Percentiles rank a stretch among this genome's conserved stretches.
These are phyloP conservation scores for Lepraria neglecta DNA, from an alignment of 495 filamentous ascomycete genomes.

Conservation along the genomic window DNA sequence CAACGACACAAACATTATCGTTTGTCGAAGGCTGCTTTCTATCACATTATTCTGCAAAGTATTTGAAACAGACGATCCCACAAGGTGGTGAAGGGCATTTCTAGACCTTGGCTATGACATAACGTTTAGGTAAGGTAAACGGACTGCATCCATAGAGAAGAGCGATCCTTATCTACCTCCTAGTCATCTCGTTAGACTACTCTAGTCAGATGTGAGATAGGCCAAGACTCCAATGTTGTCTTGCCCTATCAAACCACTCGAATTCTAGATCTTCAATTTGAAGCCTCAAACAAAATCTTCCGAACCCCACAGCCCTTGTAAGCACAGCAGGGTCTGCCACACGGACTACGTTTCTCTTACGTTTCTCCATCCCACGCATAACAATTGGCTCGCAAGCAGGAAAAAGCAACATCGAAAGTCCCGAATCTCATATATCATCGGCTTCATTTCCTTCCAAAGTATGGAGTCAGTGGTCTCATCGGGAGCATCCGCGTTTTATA, in stretches of 20 bases:
- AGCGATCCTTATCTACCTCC: constrained; percentile 21
- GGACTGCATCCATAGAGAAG: constrained; percentile 12
- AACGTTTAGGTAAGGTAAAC: constrained; percentile 25
- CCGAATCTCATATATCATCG: not conserved
- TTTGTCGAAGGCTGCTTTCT: not conserved
- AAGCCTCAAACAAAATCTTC: not conserved
- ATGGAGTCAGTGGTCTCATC: not conserved
- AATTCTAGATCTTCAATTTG: not conserved
- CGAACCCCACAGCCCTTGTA: constrained; percentile 1
- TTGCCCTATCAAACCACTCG: constrained; percentile 1
- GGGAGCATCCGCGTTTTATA: constrained; percentile 6
- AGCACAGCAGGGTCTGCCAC: not conserved
- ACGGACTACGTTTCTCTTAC: constrained; percentile 10
- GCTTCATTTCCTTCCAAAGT: not conserved
- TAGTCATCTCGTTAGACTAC: not conserved
- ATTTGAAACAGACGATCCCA: not conserved
- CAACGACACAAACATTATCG: not conserved
- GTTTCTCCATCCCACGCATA: constrained; percentile 16
- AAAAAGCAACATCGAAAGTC: constrained; percentile 5
- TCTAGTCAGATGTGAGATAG: constrained; percentile 10
- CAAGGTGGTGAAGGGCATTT: no score
- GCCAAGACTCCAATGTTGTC: not conserved
- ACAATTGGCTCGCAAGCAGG: constrained; percentile 12
- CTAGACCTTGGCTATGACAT: constrained; percentile 12
- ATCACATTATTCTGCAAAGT: not conserved